These are phyloP conservation scores for Aechmea fasciata DNA, from an alignment of 176 grass and related monocot species.

Conservation along the genomic window DNA sequence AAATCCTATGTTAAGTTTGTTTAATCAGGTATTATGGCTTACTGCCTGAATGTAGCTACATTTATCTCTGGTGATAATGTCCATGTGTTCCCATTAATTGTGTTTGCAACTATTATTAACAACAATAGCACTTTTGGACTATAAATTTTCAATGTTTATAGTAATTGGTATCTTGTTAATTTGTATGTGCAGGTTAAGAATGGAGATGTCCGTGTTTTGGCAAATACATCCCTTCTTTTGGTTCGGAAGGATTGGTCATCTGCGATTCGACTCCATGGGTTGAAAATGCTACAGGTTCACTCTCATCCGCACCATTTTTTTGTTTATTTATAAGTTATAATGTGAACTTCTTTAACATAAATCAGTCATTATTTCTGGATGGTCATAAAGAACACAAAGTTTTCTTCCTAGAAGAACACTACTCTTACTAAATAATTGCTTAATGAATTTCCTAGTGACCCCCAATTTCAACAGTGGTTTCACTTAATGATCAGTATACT, in stretches of 20 bases:
- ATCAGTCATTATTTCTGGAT: too few species aligned
- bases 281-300: constrained; percentile 95
- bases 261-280: constrained; percentile 81
- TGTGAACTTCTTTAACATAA: not conserved
- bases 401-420: too few species aligned
- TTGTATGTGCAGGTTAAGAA: constrained; percentile 49
- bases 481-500: not conserved
- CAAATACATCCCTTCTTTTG: constrained; percentile 74
- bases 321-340: constrained; percentile 12
- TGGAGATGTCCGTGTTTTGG: constrained; percentile 62
- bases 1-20: too few species aligned
- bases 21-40: too few species aligned
- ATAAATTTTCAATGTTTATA: not conserved
- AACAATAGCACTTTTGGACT: not conserved
- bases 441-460: too few species aligned
- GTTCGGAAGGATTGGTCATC: constrained; percentile 68
- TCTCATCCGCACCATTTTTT: constrained; percentile 18
- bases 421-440: too few species aligned
- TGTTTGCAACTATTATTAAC: not conserved
- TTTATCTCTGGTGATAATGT: not conserved
- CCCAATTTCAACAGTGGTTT: too few species aligned
- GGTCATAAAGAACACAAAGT: too few species aligned
- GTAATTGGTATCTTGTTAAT: not conserved
- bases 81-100: not conserved
- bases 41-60: too few species aligned